phyloP scores from a whole-genome alignment of 2,329 filamentous ascomycete species.

The Lecanicillium sp. region DNA sequence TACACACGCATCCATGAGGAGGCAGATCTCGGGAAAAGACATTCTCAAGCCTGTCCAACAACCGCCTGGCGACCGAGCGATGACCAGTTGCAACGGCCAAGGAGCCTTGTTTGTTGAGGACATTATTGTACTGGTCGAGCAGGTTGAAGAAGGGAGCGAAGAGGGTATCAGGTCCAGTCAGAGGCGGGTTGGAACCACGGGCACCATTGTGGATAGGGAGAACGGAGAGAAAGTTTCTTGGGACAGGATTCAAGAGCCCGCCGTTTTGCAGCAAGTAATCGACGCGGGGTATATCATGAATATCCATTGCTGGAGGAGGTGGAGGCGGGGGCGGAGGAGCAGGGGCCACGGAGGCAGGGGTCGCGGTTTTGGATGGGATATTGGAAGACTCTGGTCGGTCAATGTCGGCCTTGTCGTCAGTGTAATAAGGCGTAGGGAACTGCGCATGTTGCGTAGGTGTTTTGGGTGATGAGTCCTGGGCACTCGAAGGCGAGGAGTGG shows the following conservation, averaged over 20 bases:
- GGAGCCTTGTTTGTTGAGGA: constrained; percentile 77
- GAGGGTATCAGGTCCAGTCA: constrained; percentile 60
- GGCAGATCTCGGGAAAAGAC: constrained; percentile 92
- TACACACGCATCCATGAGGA: constrained; percentile 72
- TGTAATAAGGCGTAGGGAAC: constrained; percentile 38
- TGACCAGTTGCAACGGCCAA: constrained; percentile 93
- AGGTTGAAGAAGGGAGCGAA: constrained; percentile 79
- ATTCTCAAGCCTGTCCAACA: constrained; percentile 85
- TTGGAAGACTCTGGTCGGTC: constrained; percentile 22
- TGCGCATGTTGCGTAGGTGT: constrained; percentile 49
- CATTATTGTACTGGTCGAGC: constrained; percentile 76
- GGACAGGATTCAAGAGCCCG: constrained; percentile 62
- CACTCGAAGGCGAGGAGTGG: constrained; percentile 37
- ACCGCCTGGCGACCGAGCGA: constrained; percentile 79
- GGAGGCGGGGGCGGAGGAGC: constrained; percentile 37
- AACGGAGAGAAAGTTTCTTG: constrained; percentile 64
- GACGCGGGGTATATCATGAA: constrained; percentile 68
- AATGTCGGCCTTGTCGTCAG: constrained; percentile 29
- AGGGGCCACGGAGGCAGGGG: constrained; percentile 24
- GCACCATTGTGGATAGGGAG: constrained; percentile 49
- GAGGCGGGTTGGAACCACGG: constrained; percentile 53
- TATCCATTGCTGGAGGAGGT: constrained; percentile 60
- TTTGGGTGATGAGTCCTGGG: constrained; percentile 49
- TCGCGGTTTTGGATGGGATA: constrained; percentile 29
- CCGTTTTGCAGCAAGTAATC: constrained; percentile 91